Evolutionary conservation across 768 basidiomycete species (phyloP).

Genomic region (Tricholoma matsutake): DNA sequence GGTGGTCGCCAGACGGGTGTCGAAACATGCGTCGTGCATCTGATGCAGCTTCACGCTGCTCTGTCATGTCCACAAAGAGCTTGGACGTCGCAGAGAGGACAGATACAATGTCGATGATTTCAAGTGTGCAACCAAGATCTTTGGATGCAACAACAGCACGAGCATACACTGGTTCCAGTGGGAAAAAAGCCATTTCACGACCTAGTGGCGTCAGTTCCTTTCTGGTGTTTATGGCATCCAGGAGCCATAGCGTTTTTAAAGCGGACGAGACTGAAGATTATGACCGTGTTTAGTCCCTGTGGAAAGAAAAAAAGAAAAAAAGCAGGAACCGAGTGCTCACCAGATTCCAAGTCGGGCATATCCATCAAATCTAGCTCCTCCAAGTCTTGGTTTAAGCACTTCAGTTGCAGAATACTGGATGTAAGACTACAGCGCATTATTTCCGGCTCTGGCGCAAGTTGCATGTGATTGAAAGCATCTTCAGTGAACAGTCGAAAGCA

Average conservation of each 20-base stretch:
- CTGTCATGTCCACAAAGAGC: slow-evolving; percentile 74
- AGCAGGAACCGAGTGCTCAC: slow-evolving; percentile 39
- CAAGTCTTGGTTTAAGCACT: slow-evolving; percentile 78
- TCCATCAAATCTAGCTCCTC: slow-evolving; percentile 89
- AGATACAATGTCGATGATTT: slow-evolving; percentile 83
- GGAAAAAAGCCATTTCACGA: slow-evolving; percentile 83
- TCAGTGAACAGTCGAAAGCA: slow-evolving; percentile 96
- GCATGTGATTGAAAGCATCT: slow-evolving; percentile 65
- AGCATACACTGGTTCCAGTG: slow-evolving; percentile 83
- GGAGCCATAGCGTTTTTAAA: slow-evolving; percentile 68
- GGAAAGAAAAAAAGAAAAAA: neutral
- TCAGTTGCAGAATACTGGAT: slow-evolving; percentile 80
- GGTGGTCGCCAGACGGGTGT: slow-evolving; percentile 86
- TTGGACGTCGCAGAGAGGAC: slow-evolving; percentile 79
- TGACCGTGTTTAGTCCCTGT: neutral
- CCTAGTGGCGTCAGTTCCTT: slow-evolving; percentile 71
- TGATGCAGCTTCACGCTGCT: slow-evolving; percentile 68
- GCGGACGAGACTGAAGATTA: slow-evolving; percentile 52
- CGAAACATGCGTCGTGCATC: slow-evolving; percentile 76
- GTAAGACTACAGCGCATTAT: slow-evolving; percentile 86
- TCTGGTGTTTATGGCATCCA: slow-evolving; percentile 72
- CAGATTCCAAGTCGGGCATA: slow-evolving; percentile 67
- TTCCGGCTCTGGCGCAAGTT: slow-evolving; percentile 74
- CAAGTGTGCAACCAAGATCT: slow-evolving; percentile 65
- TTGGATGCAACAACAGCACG: slow-evolving; percentile 79